Percentiles rank a stretch among this genome's conserved stretches.
phyloP scores from a whole-genome alignment of 2,329 filamentous ascomycete species.

The Aspergillus versicolor region DNA sequence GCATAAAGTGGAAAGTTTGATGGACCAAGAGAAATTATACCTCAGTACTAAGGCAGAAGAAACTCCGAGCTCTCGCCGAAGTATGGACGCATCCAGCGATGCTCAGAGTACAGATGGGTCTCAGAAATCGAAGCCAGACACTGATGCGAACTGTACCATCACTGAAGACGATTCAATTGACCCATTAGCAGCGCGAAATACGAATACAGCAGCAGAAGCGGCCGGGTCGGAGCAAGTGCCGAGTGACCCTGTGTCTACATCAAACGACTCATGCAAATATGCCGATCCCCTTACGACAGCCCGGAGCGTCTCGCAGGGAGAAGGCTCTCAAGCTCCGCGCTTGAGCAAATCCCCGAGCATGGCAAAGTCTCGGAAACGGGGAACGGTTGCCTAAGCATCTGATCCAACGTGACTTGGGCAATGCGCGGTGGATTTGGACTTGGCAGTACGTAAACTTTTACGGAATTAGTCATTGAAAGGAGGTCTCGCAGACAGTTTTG shows the following conservation, averaged over 20 bases:
- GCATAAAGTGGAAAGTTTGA: slow-evolving; percentile 69
- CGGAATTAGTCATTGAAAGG: not conserved
- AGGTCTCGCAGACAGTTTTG: not conserved
- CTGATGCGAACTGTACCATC: not conserved
- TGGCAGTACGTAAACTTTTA: slow-evolving; percentile 3
- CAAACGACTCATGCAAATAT: not conserved
- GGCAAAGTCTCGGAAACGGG: not conserved
- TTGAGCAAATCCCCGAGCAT: slow-evolving; percentile 4
- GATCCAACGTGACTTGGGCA: not conserved
- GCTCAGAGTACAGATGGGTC: not conserved
- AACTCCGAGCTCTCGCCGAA: slow-evolving; percentile 15
- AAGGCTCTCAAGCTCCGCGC: slow-evolving; percentile 1
- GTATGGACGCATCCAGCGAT: not conserved
- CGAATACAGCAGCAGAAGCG: not conserved
- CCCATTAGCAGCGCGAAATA: not conserved
- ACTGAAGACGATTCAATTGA: not conserved
- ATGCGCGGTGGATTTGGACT: not conserved
- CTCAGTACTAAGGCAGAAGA: slow-evolving; percentile 57
- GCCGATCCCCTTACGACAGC: not conserved
- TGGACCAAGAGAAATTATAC: slow-evolving; percentile 76
- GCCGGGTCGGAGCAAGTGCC: not conserved
- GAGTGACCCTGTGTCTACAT: not conserved
- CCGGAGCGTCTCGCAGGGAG: not conserved
- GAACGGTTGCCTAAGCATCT: not conserved
- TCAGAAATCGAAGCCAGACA: slow-evolving; percentile 17